phyloP scores from a whole-genome alignment of 2,329 filamentous ascomycete species.

The Aspergillus hiratsukae region DNA sequence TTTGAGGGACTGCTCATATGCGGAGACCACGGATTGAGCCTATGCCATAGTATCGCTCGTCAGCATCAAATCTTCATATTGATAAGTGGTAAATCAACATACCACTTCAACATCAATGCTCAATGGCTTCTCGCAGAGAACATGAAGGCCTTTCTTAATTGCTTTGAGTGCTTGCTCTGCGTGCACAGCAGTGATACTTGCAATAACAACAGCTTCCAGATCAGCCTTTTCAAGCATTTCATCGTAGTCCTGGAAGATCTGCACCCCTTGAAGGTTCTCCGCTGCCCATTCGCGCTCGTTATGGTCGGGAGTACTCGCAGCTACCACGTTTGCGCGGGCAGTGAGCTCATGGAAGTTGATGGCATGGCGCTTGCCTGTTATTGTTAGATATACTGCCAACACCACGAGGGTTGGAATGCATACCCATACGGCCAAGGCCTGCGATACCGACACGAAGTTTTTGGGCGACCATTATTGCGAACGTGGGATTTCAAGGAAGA shows the following conservation, averaged over 20 bases:
- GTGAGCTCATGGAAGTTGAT: conserved; percentile 46
- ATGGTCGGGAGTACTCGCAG: conserved; percentile 45
- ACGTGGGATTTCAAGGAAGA: too few species aligned
- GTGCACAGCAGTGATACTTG: conserved; percentile 53
- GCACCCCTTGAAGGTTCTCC: conserved; percentile 48
- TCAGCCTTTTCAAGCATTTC: conserved; percentile 54
- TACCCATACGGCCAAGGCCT: conserved; percentile 47
- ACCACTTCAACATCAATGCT: conserved; percentile 59
- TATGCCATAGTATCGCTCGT: conserved; percentile 20
- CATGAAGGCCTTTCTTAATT: conserved; percentile 51
- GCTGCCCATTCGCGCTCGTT: conserved; percentile 49
- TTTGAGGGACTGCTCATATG: conserved; percentile 39
- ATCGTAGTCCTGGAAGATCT: conserved; percentile 51
- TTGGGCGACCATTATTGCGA: conserved; percentile 18
- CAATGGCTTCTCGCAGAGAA: conserved; percentile 53
- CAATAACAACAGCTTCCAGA: conserved; percentile 53
- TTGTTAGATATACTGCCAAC: too few species aligned
- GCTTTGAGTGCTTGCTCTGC: conserved; percentile 56
- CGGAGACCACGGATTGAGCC: conserved; percentile 57
- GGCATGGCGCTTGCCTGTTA: conserved; percentile 44
- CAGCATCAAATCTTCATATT: too few species aligned
- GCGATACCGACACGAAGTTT: conserved; percentile 45
- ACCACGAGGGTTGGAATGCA: too few species aligned
- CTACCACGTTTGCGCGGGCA: conserved; percentile 48
- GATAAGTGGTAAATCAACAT: conserved; percentile 18